Conservation (phyloP, 257 asterid species). For the Scutellaria baicalensis region DNA sequence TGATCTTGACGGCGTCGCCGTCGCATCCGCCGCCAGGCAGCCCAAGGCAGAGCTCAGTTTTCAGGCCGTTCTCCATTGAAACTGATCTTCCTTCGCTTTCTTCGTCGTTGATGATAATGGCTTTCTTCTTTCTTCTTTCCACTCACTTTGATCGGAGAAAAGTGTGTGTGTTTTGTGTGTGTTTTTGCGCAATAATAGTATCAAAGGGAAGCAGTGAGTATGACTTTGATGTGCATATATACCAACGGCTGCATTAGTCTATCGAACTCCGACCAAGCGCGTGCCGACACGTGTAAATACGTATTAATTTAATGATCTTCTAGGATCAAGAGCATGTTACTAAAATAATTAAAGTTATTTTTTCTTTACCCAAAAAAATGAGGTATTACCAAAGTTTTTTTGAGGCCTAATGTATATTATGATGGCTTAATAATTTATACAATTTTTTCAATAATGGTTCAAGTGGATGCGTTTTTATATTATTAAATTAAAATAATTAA, state of each 20-base stretch:
- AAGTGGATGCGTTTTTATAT: slow-evolving; percentile 35
- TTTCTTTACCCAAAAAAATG: not conserved
- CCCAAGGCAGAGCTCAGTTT: slow-evolving; percentile 57
- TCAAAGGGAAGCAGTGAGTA: slow-evolving; percentile 34
- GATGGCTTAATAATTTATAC: slow-evolving; percentile 20
- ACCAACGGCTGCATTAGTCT: slow-evolving; percentile 23
- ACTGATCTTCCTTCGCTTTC: not conserved
- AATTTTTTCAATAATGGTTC: slow-evolving; percentile 16
- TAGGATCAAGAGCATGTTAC: slow-evolving; percentile 84
- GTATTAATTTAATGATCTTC: slow-evolving; percentile 27
- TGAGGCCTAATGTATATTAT: slow-evolving; percentile 15
- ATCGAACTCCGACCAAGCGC: slow-evolving; percentile 9
- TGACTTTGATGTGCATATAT: slow-evolving; percentile 24
- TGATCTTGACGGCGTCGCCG: slow-evolving; percentile 23
- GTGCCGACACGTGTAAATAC: slow-evolving; percentile 51
- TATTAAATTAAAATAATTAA: not conserved
- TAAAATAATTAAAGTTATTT: slow-evolving; percentile 27
- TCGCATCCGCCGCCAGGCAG: slow-evolving; percentile 33
- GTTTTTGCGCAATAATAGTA: slow-evolving; percentile 12
- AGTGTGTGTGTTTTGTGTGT: not conserved
- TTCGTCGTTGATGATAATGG: not conserved
- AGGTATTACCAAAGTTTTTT: slow-evolving; percentile 9
- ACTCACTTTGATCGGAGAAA: not conserved
- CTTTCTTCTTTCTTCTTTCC: not conserved
- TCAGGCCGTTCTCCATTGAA: slow-evolving; percentile 28